Conservation (phyloP, 208 protist species). For the Trypanosomatidae sp. region DNA sequence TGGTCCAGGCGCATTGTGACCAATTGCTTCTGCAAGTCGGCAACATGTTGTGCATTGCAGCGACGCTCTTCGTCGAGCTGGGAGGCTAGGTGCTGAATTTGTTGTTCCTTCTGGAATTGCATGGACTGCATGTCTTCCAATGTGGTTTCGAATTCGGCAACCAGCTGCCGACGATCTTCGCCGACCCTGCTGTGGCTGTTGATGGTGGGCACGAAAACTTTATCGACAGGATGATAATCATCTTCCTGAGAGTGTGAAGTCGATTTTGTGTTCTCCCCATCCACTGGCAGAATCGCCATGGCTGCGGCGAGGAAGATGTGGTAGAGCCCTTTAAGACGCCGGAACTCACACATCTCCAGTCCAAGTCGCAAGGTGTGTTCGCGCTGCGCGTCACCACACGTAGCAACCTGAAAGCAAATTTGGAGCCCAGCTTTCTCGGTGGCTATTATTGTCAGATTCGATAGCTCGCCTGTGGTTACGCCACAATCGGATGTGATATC, state of each 20-base stretch:
- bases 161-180: constrained; percentile 13
- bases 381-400: constrained; percentile 2
- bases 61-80: constrained; percentile 22
- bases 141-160: constrained; percentile 8
- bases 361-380: constrained; percentile 6
- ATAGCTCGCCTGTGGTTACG: constrained; percentile 9
- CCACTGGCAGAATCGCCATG: not conserved
- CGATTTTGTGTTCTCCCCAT: not conserved
- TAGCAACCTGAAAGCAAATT: constrained; percentile 18
- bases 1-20: constrained; percentile 23
- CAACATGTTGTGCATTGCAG: not conserved
- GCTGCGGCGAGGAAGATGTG: not conserved
- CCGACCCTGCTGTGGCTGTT: not conserved
- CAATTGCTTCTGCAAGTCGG: constrained; percentile 17
- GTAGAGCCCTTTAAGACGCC: constrained; percentile 15
- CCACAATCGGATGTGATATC: constrained; percentile 12
- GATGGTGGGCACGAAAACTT: not conserved
- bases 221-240: not conserved
- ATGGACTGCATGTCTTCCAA: constrained; percentile 22
- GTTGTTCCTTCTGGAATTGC: constrained; percentile 11
- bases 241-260: not conserved
- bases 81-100: constrained; percentile 10
- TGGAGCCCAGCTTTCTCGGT: constrained; percentile 15
- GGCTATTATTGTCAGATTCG: constrained; percentile 20
- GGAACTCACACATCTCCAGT: constrained; percentile 10